These are phyloP conservation scores for Biscogniauxia mediterranea DNA, from an alignment of 2,329 filamentous ascomycete genomes.

Conservation along the genomic window DNA sequence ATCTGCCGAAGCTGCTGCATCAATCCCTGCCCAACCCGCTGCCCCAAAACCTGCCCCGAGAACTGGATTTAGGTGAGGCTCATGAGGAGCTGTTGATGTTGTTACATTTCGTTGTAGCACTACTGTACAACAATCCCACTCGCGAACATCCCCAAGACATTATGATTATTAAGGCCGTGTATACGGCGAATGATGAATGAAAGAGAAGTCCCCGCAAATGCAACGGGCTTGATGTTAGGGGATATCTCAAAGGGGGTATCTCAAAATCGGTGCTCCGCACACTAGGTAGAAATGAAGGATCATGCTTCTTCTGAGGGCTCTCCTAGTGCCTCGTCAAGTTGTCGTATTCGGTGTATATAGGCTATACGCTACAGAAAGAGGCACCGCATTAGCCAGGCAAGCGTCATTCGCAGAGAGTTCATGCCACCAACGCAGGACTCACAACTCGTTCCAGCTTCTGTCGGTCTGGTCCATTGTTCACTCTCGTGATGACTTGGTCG, in stretches of 20 bases:
- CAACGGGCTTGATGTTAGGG: background rate
- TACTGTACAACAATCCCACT: slow-evolving; percentile 25
- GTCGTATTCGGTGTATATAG: slow-evolving; percentile 23
- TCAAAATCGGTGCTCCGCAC: slow-evolving; percentile 8
- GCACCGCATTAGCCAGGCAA: slow-evolving; percentile 12
- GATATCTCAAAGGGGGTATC: too few species aligned
- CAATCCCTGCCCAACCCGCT: too few species aligned
- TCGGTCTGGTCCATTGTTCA: slow-evolving; percentile 18
- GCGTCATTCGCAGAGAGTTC: background rate
- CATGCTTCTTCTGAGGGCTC: background rate
- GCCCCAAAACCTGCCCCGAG: too few species aligned
- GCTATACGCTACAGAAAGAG: slow-evolving; percentile 18
- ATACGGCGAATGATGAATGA: background rate
- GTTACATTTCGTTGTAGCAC: slow-evolving; percentile 23
- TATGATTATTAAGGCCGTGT: background rate
- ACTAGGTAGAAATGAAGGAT: slow-evolving; percentile 1
- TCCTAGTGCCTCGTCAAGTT: slow-evolving; percentile 15
- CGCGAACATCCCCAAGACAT: slow-evolving; percentile 12
- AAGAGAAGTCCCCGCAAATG: background rate
- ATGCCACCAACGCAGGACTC: slow-evolving; percentile 6
- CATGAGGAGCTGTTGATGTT: slow-evolving; percentile 1
- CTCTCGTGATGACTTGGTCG: slow-evolving; percentile 21
- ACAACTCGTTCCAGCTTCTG: slow-evolving; percentile 24
- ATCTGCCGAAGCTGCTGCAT: background rate
- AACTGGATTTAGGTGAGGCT: background rate